phyloP scores from a whole-genome alignment of 2,329 filamentous ascomycete genomes.

The Pseudogymnoascus sp. region DNA sequence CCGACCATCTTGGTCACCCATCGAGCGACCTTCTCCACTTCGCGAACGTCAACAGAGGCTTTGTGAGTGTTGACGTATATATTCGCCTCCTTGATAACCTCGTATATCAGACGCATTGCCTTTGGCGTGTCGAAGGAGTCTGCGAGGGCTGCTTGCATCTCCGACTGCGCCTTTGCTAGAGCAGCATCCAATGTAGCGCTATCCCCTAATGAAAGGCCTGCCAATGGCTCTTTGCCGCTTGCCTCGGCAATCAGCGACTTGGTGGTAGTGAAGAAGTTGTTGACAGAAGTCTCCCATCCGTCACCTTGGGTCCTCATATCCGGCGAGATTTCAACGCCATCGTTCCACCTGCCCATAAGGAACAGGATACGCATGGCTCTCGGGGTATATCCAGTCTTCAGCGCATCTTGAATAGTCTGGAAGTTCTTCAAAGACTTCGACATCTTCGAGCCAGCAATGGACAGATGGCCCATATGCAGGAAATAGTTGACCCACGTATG shows the following conservation, averaged over 20 bases:
- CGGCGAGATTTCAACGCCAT: slow-evolving; percentile 82
- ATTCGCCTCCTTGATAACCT: slow-evolving; percentile 73
- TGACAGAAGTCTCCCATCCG: slow-evolving; percentile 72
- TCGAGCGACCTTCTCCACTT: slow-evolving; percentile 51
- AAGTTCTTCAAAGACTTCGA: slow-evolving; percentile 95
- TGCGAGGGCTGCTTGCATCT: slow-evolving; percentile 51
- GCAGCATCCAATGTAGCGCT: slow-evolving; percentile 43
- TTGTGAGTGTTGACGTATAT: slow-evolving; percentile 42
- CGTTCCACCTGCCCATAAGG: slow-evolving; percentile 79
- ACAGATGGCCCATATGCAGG: slow-evolving; percentile 87
- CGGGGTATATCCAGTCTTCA: slow-evolving; percentile 62
- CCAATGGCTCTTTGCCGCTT: slow-evolving; percentile 22
- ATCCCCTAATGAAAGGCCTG: slow-evolving; percentile 28
- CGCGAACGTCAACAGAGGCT: slow-evolving; percentile 35
- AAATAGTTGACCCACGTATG: slow-evolving; percentile 93
- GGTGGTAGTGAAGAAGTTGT: slow-evolving; percentile 52
- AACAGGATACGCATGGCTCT: slow-evolving; percentile 78
- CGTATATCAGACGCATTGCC: slow-evolving; percentile 69
- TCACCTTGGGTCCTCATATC: slow-evolving; percentile 68
- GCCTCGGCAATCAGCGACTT: slow-evolving; percentile 46
- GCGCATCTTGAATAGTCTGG: slow-evolving; percentile 79
- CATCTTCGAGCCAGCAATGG: slow-evolving; percentile 90
- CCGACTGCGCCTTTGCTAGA: slow-evolving; percentile 43
- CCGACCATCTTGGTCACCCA: slow-evolving; percentile 80
- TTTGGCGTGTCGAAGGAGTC: slow-evolving; percentile 84